phyloP scores from a whole-genome alignment of 805 yeast species.

The Barnettozyma botsteinii region DNA sequence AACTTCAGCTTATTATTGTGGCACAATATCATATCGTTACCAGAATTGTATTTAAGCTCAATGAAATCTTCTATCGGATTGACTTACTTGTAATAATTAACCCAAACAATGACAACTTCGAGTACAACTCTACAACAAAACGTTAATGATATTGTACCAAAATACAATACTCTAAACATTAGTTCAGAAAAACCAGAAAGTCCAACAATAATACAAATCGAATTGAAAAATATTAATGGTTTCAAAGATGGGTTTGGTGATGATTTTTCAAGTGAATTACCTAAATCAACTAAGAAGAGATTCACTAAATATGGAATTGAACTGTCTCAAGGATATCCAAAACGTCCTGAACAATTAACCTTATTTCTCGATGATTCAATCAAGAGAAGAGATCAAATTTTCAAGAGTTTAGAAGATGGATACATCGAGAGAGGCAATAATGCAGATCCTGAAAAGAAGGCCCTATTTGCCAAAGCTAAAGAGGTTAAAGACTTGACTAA shows the following conservation, averaged over 20 bases:
- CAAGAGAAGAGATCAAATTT: conserved; percentile 26
- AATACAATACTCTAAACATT: conserved; percentile 5
- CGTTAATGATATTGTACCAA: conserved; percentile 7
- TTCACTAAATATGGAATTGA: conserved; percentile 32
- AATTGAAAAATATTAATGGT: conserved; percentile 9
- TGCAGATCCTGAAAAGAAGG: conserved; percentile 39
- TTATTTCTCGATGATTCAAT: conserved; percentile 36
- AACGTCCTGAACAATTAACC: conserved; percentile 33
- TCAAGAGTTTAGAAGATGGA: conserved; percentile 26
- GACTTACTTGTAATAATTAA: too few species aligned
- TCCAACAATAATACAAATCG: conserved; percentile 5
- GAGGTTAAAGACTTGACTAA: conserved; percentile 39
- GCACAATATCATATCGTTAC: too few species aligned
- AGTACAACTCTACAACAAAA: conserved; percentile 5
- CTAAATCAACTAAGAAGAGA: conserved; percentile 27
- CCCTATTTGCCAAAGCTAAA: conserved; percentile 35
- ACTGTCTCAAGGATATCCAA: conserved; percentile 36
- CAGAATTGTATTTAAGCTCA: too few species aligned
- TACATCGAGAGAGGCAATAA: conserved; percentile 32
- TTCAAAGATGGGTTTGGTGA: conserved; percentile 13
- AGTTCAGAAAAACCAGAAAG: neutral
- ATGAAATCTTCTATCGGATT: too few species aligned
- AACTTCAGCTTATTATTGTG: too few species aligned
- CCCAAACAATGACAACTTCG: conserved; percentile 2
- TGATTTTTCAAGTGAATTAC: conserved; percentile 16